Conservation (phyloP, 371 early-diverging fungal genomes). For the Mucor saturninus region DNA sequence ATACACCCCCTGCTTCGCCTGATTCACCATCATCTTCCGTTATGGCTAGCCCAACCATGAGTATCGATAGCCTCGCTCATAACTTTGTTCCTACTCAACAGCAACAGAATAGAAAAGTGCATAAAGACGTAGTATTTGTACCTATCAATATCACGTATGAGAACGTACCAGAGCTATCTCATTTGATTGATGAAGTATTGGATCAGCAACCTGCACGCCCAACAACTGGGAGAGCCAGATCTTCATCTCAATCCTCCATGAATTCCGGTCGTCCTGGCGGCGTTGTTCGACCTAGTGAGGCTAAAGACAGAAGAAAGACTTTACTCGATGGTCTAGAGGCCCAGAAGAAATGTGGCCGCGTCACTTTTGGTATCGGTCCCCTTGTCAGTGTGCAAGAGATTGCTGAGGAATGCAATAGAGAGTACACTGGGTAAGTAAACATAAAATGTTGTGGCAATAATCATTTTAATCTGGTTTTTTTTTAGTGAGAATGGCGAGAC, state of each 20-base stretch:
- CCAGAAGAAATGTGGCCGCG: constrained; percentile 41
- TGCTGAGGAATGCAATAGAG: constrained; percentile 30
- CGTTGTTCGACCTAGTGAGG: constrained; percentile 43
- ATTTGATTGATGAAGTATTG: constrained; percentile 46
- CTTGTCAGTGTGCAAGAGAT: constrained; percentile 49
- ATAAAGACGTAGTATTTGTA: constrained; percentile 48
- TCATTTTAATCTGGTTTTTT: no score
- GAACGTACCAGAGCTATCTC: constrained; percentile 48
- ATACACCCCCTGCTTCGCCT: constrained; percentile 45
- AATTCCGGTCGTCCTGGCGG: constrained; percentile 10
- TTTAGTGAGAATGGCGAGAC: constrained; percentile 11
- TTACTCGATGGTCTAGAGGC: constrained; percentile 26
- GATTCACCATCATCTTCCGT: constrained; percentile 28
- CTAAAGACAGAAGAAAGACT: constrained; percentile 47
- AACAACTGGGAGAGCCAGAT: constrained; percentile 8
- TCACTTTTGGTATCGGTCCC: constrained; percentile 47
- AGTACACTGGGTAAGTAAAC: constrained; percentile 24
- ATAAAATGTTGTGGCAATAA: neutral
- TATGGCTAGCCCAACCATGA: constrained; percentile 33
- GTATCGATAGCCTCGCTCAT: constrained; percentile 38
- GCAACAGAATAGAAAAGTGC: constrained; percentile 16
- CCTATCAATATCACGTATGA: constrained; percentile 59
- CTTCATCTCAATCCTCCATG: constrained; percentile 15
- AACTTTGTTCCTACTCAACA: neutral
- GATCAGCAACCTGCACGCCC: constrained; percentile 42